phyloP scores from a whole-genome alignment of 139 green algal genomes.

The Tetradesmus lagerheimii region DNA sequence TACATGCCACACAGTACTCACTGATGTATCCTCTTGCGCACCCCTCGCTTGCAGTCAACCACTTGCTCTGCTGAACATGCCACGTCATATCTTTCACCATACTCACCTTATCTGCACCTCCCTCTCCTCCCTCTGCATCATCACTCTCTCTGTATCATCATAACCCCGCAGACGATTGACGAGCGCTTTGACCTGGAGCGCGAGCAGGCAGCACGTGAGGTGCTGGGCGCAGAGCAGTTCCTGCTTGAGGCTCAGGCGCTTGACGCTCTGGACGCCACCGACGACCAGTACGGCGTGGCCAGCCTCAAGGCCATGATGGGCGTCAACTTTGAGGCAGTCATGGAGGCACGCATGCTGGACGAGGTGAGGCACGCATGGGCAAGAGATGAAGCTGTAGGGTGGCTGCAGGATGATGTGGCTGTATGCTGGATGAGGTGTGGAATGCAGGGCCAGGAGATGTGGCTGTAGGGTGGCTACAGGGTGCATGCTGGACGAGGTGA shows the following conservation, averaged over 20 bases:
- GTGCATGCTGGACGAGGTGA: no score
- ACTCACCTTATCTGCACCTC: no score
- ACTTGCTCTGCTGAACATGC: no score
- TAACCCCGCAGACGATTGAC: constrained; percentile 11
- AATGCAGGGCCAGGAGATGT: no score
- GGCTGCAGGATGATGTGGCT: no score
- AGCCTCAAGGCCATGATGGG: constrained; percentile 6
- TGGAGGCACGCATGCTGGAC: constrained; percentile 43
- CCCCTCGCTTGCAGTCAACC: no score
- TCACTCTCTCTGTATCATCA: not conserved
- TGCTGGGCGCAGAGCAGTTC: not conserved
- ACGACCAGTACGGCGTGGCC: constrained; percentile 33
- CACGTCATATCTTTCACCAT: no score
- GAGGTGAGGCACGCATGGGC: not conserved
- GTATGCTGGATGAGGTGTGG: no score
- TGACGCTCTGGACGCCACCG: constrained; percentile 23
- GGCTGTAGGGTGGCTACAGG: no score
- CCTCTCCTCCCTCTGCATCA: no score
- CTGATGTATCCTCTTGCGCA: no score
- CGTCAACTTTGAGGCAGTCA: constrained; percentile 33
- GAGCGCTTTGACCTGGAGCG: not conserved
- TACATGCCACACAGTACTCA: not conserved
- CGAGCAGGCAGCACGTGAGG: not conserved
- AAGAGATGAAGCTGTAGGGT: no score
- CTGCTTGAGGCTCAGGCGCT: not conserved